A percentile compares a stretch with the other conserved stretches of the same genome.
These are phyloP conservation scores for Suhomyces panamericanus DNA, from an alignment of 1,139 yeast genomes.

Conservation along the genomic window DNA sequence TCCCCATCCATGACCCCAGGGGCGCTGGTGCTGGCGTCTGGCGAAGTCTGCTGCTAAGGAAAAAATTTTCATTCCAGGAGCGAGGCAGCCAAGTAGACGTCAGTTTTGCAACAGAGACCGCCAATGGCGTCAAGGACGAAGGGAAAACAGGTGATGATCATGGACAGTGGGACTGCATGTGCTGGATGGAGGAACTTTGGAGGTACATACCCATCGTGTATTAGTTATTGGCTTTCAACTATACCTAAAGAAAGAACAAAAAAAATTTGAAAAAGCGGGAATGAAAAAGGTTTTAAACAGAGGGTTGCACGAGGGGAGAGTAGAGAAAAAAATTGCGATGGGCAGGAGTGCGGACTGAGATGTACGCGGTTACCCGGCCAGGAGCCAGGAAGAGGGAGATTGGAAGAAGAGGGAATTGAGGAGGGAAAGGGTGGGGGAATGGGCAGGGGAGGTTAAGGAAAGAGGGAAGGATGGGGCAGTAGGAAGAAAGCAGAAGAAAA, in stretches of 20 bases:
- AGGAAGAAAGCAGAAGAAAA: too few species aligned
- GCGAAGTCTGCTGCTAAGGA: neutral
- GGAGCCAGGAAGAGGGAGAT: neutral
- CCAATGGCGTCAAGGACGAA: neutral
- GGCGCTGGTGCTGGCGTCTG: neutral
- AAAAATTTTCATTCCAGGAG: constrained; percentile 2
- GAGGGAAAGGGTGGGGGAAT: neutral
- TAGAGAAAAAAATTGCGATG: constrained; percentile 14
- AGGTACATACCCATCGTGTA: constrained; percentile 44
- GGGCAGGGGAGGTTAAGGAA: too few species aligned
- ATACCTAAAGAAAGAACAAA: constrained; percentile 17
- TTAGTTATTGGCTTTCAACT: constrained; percentile 23
- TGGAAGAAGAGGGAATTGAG: neutral
- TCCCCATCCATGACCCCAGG: too few species aligned
- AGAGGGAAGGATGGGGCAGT: too few species aligned
- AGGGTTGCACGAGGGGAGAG: constrained; percentile 24
- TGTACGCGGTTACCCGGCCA: constrained; percentile 17
- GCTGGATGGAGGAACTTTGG: neutral
- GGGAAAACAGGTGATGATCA: neutral
- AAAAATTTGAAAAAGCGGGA: constrained; percentile 19
- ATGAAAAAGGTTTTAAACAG: constrained; percentile 20
- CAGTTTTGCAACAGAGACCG: neutral
- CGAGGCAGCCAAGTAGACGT: neutral
- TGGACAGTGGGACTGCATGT: neutral
- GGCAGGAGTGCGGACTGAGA: constrained; percentile 15